Evolutionary conservation across 2,329 filamentous ascomycete species (phyloP).

Genomic region (Paraphoma chrysanthemicola): DNA sequence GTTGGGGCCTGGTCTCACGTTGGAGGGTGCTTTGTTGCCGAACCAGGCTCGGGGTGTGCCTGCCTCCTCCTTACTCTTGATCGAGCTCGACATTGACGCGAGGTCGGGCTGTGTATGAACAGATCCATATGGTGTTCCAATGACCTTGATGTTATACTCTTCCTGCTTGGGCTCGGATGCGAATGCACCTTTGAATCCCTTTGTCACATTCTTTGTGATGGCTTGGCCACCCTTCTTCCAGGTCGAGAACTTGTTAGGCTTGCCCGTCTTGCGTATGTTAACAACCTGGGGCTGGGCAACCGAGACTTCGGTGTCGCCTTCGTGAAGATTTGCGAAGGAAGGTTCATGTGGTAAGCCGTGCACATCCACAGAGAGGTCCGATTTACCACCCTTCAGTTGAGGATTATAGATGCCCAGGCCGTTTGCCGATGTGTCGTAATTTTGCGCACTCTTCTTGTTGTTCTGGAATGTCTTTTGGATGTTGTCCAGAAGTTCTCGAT

Average conservation of each 20-base stretch:
- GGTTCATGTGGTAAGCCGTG: slow-evolving; percentile 47
- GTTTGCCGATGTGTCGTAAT: slow-evolving; percentile 56
- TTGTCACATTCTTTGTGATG: slow-evolving; percentile 91
- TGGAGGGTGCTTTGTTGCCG: slow-evolving; percentile 30
- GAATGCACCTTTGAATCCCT: slow-evolving; percentile 92
- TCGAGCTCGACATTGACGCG: slow-evolving; percentile 31
- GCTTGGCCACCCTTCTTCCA: slow-evolving; percentile 98
- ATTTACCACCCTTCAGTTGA: slow-evolving; percentile 47
- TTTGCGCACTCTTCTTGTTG: slow-evolving; percentile 61
- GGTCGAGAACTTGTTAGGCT: slow-evolving; percentile 96
- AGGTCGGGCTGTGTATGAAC: slow-evolving; percentile 44
- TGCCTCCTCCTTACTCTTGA: slow-evolving; percentile 37
- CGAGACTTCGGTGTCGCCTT: slow-evolving; percentile 70
- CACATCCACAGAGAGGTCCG: slow-evolving; percentile 49
- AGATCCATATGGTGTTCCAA: slow-evolving; percentile 53
- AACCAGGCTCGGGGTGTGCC: slow-evolving; percentile 43
- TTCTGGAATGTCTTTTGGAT: slow-evolving; percentile 93
- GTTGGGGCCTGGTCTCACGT: slow-evolving; percentile 18
- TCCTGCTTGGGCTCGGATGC: slow-evolving; percentile 65
- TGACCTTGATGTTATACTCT: slow-evolving; percentile 61
- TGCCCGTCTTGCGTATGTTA: slow-evolving; percentile 85
- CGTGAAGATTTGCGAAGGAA: slow-evolving; percentile 53
- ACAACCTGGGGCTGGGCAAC: slow-evolving; percentile 86
- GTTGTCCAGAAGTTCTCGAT: slow-evolving; percentile 92
- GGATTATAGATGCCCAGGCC: slow-evolving; percentile 68